phyloP scores from a whole-genome alignment of 2,329 filamentous ascomycete species.

The Lasiodiplodia sp. region DNA sequence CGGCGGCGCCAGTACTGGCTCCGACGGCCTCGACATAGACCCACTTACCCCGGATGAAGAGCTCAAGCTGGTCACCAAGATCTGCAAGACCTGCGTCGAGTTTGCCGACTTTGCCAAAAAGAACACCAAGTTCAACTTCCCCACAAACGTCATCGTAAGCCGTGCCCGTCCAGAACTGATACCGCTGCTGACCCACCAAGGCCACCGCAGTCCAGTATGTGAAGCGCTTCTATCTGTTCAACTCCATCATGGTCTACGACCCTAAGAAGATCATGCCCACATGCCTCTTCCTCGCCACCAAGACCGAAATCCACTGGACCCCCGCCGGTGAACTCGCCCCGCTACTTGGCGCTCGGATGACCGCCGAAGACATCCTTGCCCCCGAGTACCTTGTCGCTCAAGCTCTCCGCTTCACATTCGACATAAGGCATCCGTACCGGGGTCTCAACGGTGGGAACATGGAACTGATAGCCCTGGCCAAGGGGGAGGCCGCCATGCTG shows the following conservation, averaged over 20 bases:
- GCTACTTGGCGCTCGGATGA: conserved; percentile 66
- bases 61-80: conserved; percentile 79
- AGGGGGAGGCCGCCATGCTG: conserved; percentile 60
- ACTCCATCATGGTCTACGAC: conserved; percentile 95
- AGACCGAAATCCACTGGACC: conserved; percentile 85
- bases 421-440: conserved; percentile 88
- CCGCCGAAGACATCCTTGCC: conserved; percentile 81
- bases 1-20: conserved; percentile 33
- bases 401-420: conserved; percentile 90
- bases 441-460: conserved; percentile 86
- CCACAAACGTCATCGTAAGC: conserved; percentile 25
- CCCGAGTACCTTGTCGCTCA: conserved; percentile 94
- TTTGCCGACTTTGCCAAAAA: conserved; percentile 34
- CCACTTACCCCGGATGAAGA: conserved; percentile 87
- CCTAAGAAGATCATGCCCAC: conserved; percentile 89
- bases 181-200: conserved; percentile 50
- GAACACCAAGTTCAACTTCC: conserved; percentile 25
- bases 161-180: conserved; percentile 1
- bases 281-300: conserved; percentile 90
- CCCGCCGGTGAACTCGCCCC: conserved; percentile 71
- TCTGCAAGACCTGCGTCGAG: conserved; percentile 68
- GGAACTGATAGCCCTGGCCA: conserved; percentile 75
- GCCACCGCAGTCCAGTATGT: conserved; percentile 89
- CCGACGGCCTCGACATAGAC: conserved; percentile 64
- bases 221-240: conserved; percentile 92